Percentiles rank a stretch among this genome's conserved stretches.
phyloP scores from a whole-genome alignment of 768 basidiomycete genomes.

The Lactarius pseudohatsudake region DNA sequence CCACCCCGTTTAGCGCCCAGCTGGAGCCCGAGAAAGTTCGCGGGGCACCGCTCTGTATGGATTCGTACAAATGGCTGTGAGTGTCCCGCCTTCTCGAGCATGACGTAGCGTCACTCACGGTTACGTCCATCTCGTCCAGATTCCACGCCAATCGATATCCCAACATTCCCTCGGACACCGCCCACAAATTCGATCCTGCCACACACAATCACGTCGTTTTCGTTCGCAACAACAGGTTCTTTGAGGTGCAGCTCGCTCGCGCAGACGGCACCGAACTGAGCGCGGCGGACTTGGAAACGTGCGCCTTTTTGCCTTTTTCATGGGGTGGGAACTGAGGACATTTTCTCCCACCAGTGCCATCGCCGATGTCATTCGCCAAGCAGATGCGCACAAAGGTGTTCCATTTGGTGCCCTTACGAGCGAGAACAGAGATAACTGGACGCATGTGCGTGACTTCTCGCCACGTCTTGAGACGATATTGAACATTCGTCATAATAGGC shows the following conservation, averaged over 20 bases:
- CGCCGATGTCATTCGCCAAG: conserved; percentile 61
- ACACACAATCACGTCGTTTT: conserved; percentile 87
- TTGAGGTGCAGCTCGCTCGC: conserved; percentile 69
- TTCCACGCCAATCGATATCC: conserved; percentile 94
- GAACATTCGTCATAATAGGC: conserved; percentile 39
- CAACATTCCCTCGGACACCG: conserved; percentile 76
- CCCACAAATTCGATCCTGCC: conserved; percentile 71
- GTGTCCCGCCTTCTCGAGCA: conserved; percentile 29
- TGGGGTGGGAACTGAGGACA: not conserved
- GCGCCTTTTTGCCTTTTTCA: conserved; percentile 25
- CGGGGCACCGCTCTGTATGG: conserved; percentile 81
- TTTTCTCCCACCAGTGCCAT: conserved; percentile 45
- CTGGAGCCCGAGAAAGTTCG: conserved; percentile 88
- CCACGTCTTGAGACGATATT: conserved; percentile 22
- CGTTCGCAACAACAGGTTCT: conserved; percentile 90
- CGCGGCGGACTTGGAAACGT: conserved; percentile 78
- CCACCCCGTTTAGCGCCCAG: conserved; percentile 47
- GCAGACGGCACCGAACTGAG: conserved; percentile 67
- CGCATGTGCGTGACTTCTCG: conserved; percentile 52
- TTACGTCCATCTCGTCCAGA: conserved; percentile 37
- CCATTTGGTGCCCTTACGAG: conserved; percentile 80
- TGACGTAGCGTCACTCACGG: not conserved
- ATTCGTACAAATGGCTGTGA: conserved; percentile 91
- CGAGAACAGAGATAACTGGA: conserved; percentile 89
- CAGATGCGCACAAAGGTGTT: conserved; percentile 46